phyloP scores from a whole-genome alignment of 306 rosid genomes.

The Potentilla sterilis region DNA sequence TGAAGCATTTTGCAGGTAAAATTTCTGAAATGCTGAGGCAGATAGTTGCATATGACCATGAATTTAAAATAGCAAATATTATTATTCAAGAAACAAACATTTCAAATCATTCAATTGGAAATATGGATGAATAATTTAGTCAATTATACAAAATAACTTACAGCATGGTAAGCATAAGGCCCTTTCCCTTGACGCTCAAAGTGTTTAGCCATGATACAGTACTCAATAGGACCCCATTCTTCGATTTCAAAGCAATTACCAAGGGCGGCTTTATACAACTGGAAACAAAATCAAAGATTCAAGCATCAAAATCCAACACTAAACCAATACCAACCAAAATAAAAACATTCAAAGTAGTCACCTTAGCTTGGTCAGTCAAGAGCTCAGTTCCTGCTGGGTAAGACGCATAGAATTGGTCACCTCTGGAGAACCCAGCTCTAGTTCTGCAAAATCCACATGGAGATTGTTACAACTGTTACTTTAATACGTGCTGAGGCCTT shows the following conservation, averaged over 20 bases:
- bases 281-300: conserved; percentile 11
- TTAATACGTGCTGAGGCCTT: background rate
- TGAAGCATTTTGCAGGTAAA: background rate
- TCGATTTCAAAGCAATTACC: conserved; percentile 83
- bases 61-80: background rate
- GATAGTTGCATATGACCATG: background rate
- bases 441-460: conserved; percentile 59
- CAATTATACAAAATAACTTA: conserved; percentile 32
- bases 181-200: conserved; percentile 88
- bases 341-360: background rate
- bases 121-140: background rate
- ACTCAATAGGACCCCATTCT: conserved; percentile 94
- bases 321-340: conserved; percentile 1
- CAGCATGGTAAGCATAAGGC: conserved; percentile 91
- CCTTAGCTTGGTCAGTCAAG: conserved; percentile 80
- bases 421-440: conserved; percentile 94
- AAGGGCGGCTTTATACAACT: conserved; percentile 93
- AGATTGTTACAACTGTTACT: background rate
- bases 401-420: conserved; percentile 88
- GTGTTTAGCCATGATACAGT: conserved; percentile 84
- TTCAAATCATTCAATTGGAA: background rate
- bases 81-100: background rate
- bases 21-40: background rate
- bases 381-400: conserved; percentile 97
- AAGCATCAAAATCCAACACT: background rate